Evolutionary conservation across 225 moss, liverwort and hornwort species (phyloP), one percentile per base, ranked within the genome.

Genomic region (Climacium dendroides): DNA sequence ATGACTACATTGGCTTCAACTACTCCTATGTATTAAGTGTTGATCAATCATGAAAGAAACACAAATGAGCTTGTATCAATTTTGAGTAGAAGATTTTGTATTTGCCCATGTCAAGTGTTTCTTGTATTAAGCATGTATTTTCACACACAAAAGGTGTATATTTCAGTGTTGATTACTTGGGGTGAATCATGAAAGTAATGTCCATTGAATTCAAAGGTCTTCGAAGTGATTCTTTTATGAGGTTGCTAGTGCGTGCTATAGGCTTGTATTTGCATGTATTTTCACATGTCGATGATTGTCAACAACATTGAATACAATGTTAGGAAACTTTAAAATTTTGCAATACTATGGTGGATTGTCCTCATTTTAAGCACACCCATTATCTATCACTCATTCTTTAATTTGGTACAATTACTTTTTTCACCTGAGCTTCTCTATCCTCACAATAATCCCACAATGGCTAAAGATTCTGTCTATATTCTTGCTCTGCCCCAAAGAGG

Each of bases 21-120:
- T 9, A 34, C 2, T 1, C 5, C 22, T 7, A 35, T 14, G 4
- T 34, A n/a, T n/a, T n/a, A 48, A 32, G 2, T 50, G 34, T 34
- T 0, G 0, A 71, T 53, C 9, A 35, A 23, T 22, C 2, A 8
- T 0, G 0, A 35, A 22, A 75, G 5, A 35, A 53, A 35, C 0
- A 35, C 22, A 35, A 53, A 0, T 23, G 3, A 53, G 2, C 23
- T 53, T 50, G 2, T 20, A 8, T 13, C 50, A 74, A 43, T 50
- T 19, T 74, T 50, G 1, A 50, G 2, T 50, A 50, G 20, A 74
- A 32, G 32, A 50, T 50, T 48, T 4, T 30, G 19, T 7, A 18
- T 48, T 18, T 1, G 3, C 7, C 1, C 0, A 10, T 16, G 0
- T 45, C 2, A 5, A 48, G 4, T 19, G 10, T 19, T 30, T 48